Base-by-base conservation (phyloP, 1,139 yeast genomes). In the Pichia sp. region DNA sequence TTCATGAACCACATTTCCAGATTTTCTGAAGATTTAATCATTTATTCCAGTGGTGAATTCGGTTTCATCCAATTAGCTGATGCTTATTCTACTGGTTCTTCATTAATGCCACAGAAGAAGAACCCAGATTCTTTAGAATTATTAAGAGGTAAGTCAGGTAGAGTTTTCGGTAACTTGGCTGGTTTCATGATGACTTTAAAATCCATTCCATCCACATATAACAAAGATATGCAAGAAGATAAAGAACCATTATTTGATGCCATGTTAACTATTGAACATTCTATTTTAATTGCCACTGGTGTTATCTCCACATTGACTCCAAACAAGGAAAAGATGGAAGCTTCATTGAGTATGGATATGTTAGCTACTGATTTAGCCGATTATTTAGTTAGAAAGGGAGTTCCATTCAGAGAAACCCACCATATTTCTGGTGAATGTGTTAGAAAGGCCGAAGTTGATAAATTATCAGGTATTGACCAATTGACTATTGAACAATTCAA, bases 371-470 rank as follows among this genome's bases (percentile, higher is more conserved):
- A 93, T 67, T 77, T 93, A 60, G 99, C 99, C 37, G 99, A 93
- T 68, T 93, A 93, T 69, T 77, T 93, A 58, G 99, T 93, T 47
- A 83, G 97, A 72, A 90, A 85, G 68, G 99, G 99, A 48, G 99
- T 93, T 55, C 99, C 99, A 50, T 93, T 93, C 73, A 88, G 99
- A 74, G 98, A 93, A 71, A 93, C 99, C 2, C 99, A 93, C 68
- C 98, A 93, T 67, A 91, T 93, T 53, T 89, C 97, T 6, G 99
- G 99, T 48, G 96, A 89, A 67, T 93, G 97, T 70, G 99, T 93
- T 44, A 83, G 96, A 58, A 67, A 71, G 45, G 97, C 99, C 7
- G 99, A 93, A 70, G 89, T 79, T 53, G 70, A 74, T 54, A 77
- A 77, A 33, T 72, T 89, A 42, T 71, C 84, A 6, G 97, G 97